Base-by-base conservation (phyloP, 2,329 filamentous ascomycete species). In the Aureobasidium sp. region DNA sequence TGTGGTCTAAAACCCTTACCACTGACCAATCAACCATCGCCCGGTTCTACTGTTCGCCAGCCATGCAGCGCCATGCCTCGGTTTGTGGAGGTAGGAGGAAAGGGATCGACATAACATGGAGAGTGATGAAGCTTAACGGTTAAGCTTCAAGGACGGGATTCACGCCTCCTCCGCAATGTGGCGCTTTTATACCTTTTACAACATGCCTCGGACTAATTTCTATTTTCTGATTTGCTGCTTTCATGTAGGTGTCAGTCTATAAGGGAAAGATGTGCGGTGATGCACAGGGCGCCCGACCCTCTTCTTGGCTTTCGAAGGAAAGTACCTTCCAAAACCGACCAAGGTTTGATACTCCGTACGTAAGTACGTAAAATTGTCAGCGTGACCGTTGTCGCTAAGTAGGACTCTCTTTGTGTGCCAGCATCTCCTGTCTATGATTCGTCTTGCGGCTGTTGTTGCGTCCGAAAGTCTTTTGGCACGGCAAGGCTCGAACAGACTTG, bases 61-160 rank as follows among this genome's bases (percentile, higher is more conserved):
- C 54, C 54, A 58, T 45, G 41, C 54, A 14, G 25, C 16, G 55
- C 55, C 55, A 59, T 49, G 55, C 55, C 55, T 59, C 55, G 55
- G 55, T 59, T n/a, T 59, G 32, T 48, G 44, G 44, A 41, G 44
- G 5, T 30, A 49, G 34, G 25, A 21, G 8, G n/a, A 57, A 45
- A 9, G 39, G 30, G 42, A 58, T 58, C 54, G 29, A 36, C 54
- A 37, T 4, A 8, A 29, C 32, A 58, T n/a, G 30, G 9, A 37
- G 11, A 47, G 11, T 16, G 14, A 27, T 34, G 14, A 37, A 47
- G 54, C 54, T 58, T 58, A 58, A 58, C 41, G 30, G 41, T 58
- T 58, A 47, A 58, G 54, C 54, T 58, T 34, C 21, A 8, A 14
- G 11, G n/a, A 30, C 53, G 39, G n/a, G 41, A 37, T 29, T 30